Base-by-base conservation (phyloP, 192 early-diverging fungal genomes). In the Chytriomyces confervae region DNA sequence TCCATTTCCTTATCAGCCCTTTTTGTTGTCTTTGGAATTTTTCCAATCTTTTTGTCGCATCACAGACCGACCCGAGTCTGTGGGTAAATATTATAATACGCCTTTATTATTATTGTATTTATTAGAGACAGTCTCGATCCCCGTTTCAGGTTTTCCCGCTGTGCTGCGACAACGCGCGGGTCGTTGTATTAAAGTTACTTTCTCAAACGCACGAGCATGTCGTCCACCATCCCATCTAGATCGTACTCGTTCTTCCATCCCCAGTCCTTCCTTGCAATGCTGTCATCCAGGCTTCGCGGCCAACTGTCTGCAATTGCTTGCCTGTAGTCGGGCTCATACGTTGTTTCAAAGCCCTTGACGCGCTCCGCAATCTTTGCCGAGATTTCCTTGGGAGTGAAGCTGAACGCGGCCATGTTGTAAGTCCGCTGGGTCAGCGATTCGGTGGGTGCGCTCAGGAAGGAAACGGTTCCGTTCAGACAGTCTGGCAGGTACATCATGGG, bases 401-500 rank as follows among this genome's bases (percentile, higher is more conserved):
- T 86, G 63, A 86, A 87, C 0, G 89, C 90, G 27, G 87, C 85
- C 47, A 91, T 85, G 70, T 91, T 91, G 77, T 91, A 91, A 8
- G 88, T 87, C 5, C 87, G 76, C 75, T 90, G 89, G 4, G 88
- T 88, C 62, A 91, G 71, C 0, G 77, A 63, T 6, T 82, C 79
- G 23, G 77, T 77, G 27, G 89, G 89, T 13, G 89, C 76, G 2
- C 85, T 86, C 10, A 91, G 83, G 24, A 89, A 85, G 62, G 88
- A 85, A 68, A 91, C 80, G 8, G 90, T 91, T n/a, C 90, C 90
- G 50, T 81, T 80, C 67, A 91, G 87, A 44, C 90, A 91, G 76
- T 91, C 90, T 53, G 84, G 81, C 29, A 91, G 85, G 69, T 89
- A 91, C 79, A 90, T 90, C 90, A 91, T 91, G 6, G 90, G 90